phyloP scores from a whole-genome alignment of 176 grass and related monocot genomes.

The Zea mays region DNA sequence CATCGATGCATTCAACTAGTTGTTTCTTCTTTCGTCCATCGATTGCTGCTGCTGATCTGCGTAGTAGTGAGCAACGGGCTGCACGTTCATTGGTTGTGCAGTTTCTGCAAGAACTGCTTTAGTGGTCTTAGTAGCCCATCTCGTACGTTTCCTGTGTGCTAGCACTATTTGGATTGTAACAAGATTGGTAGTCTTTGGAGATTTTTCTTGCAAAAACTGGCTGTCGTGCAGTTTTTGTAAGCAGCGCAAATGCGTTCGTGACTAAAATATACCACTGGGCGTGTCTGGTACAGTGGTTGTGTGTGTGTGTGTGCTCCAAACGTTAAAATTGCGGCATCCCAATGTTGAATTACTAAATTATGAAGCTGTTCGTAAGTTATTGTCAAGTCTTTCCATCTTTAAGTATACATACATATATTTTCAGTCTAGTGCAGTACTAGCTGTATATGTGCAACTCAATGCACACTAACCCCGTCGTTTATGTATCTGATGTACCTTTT shows the following conservation, averaged over 20 bases:
- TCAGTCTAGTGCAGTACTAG: not conserved
- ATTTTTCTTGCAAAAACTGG: not conserved
- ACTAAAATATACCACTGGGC: too few relatives aligned
- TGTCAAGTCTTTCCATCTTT: not conserved
- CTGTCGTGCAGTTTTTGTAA: too few relatives aligned
- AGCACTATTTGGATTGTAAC: not conserved
- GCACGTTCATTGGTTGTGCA: not conserved
- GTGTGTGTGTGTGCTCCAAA: not conserved
- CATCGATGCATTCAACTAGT: too few relatives aligned
- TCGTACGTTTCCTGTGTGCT: not conserved
- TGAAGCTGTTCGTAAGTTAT: not conserved
- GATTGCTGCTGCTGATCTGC: too few relatives aligned
- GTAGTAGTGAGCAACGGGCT: too few relatives aligned
- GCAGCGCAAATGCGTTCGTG: too few relatives aligned
- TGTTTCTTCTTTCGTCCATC: too few relatives aligned
- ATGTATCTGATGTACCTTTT: conserved; percentile 5
- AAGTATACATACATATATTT: not conserved
- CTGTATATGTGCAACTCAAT: not conserved
- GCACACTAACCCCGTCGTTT: not conserved
- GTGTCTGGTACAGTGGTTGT: too few relatives aligned
- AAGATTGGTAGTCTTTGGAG: too few relatives aligned
- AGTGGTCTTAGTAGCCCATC: not conserved
- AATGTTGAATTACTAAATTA: not conserved
- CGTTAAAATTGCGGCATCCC: not conserved
- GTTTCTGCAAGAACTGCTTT: not conserved